Conservation (phyloP, 1,284 basidiomycete species). For the Austroboletus rostrupii region DNA sequence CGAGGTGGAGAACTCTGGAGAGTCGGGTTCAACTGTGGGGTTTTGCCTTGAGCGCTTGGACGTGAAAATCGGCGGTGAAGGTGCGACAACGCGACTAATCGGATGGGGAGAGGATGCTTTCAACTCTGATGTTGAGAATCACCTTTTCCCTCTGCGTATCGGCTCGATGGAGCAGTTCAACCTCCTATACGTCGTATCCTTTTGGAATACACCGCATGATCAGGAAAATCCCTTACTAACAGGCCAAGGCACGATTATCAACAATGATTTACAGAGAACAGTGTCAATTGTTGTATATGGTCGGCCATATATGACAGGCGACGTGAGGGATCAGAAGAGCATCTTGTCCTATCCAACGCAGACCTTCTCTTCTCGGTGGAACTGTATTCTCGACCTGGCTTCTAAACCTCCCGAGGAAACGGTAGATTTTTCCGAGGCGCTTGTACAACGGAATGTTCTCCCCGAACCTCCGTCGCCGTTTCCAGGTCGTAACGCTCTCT, state of each 20-base stretch:
- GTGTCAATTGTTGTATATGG: conserved; percentile 79
- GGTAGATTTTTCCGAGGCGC: conserved; percentile 18
- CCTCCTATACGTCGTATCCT: conserved; percentile 79
- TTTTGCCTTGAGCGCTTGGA: conserved; percentile 73
- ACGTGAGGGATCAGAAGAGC: conserved; percentile 9
- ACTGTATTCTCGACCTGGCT: conserved; percentile 78
- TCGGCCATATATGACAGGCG: conserved; percentile 47
- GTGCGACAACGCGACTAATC: conserved; percentile 65
- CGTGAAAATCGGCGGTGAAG: conserved; percentile 72
- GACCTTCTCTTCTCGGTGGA: conserved; percentile 81
- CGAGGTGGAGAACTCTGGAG: conserved; percentile 75
- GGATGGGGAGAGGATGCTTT: conserved; percentile 58
- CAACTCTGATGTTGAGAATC: conserved; percentile 32
- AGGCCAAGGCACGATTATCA: conserved; percentile 13
- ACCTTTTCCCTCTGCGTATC: conserved; percentile 70
- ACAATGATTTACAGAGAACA: conserved; percentile 59
- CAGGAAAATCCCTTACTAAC: conserved; percentile 43
- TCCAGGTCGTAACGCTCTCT: conserved; percentile 39
- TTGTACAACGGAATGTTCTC: conserved; percentile 44
- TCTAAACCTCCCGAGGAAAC: conserved; percentile 32
- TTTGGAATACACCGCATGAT: conserved; percentile 64
- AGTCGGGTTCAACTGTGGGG: conserved; percentile 50
- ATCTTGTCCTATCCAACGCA: conserved; percentile 56
- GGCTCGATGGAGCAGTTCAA: conserved; percentile 77
- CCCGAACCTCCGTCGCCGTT: conserved; percentile 76